Conservation (phyloP, 768 basidiomycete species). For the Tulasnella sp. region DNA sequence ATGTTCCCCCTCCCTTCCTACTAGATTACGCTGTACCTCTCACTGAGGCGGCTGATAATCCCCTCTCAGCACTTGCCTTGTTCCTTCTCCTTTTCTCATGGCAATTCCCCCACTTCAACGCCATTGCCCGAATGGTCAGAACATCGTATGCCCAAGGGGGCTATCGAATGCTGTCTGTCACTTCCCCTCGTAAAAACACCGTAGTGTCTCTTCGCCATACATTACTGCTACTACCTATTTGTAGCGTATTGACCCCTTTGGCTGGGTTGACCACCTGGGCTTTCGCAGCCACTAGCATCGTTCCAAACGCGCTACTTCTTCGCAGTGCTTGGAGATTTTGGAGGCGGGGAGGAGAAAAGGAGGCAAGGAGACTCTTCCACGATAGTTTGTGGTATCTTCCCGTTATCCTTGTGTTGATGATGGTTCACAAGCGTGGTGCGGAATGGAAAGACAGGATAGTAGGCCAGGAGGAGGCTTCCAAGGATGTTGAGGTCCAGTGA, state of each 20-base stretch:
- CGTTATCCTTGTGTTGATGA: constrained; percentile 78
- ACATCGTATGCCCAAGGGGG: constrained; percentile 85
- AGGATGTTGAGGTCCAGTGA: too few species aligned
- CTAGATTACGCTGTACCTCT: constrained; percentile 24
- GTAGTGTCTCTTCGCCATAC: constrained; percentile 78
- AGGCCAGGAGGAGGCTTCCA: too few species aligned
- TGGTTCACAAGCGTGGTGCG: constrained; percentile 82
- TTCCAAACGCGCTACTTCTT: constrained; percentile 61
- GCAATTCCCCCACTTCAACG: constrained; percentile 98
- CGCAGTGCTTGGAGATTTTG: constrained; percentile 65
- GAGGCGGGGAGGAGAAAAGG: constrained; percentile 51
- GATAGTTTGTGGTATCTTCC: constrained; percentile 85
- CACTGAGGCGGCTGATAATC: constrained; percentile 44
- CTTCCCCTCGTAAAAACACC: constrained; percentile 65
- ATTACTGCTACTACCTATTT: constrained; percentile 59
- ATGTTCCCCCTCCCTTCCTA: constrained; percentile 52
- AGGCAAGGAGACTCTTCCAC: constrained; percentile 66
- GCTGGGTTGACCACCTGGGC: constrained; percentile 87
- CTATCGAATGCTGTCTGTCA: constrained; percentile 82
- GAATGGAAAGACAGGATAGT: constrained; percentile 39
- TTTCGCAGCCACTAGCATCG: constrained; percentile 63
- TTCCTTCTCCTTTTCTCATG: constrained; percentile 84
- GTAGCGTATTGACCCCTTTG: constrained; percentile 67
- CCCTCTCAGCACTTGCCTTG: constrained; percentile 65
- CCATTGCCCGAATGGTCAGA: constrained; percentile 77